These are phyloP conservation scores for Manihot esculenta DNA, from an alignment of 441 rosid species.

Conservation along the genomic window DNA sequence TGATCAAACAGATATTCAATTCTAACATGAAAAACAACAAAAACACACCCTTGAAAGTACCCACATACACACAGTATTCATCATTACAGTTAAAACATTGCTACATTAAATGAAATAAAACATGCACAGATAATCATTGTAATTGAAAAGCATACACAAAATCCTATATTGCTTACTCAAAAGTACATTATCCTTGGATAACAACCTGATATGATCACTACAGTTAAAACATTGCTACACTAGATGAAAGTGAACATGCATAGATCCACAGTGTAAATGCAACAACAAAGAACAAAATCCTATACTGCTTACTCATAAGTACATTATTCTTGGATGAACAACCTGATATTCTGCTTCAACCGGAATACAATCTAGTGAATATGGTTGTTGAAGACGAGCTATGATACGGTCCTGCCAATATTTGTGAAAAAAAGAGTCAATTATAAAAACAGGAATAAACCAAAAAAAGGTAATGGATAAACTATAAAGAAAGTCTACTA, in stretches of 20 bases:
- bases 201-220: too few relatives aligned
- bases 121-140: too few relatives aligned
- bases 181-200: too few relatives aligned
- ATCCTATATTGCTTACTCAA: too few relatives aligned
- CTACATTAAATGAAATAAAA: too few relatives aligned
- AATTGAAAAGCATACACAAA: too few relatives aligned
- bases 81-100: constrained; percentile 6
- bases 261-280: neutral
- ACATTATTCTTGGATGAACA: constrained; percentile 16
- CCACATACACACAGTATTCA: neutral
- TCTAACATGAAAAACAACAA: neutral
- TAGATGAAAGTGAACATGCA: constrained; percentile 10
- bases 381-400: constrained; percentile 97
- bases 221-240: constrained; percentile 2
- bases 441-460: neutral
- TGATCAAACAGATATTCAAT: neutral
- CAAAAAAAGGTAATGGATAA: neutral
- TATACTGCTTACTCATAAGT: neutral
- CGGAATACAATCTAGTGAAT: constrained; percentile 96
- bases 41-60: neutral
- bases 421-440: constrained; percentile 1
- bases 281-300: neutral
- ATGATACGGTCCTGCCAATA: constrained; percentile 84
- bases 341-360: constrained; percentile 99
- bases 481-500: neutral